Conservation (phyloP, 495 filamentous ascomycete genomes). For the Aspergillus bertholletiae region DNA sequence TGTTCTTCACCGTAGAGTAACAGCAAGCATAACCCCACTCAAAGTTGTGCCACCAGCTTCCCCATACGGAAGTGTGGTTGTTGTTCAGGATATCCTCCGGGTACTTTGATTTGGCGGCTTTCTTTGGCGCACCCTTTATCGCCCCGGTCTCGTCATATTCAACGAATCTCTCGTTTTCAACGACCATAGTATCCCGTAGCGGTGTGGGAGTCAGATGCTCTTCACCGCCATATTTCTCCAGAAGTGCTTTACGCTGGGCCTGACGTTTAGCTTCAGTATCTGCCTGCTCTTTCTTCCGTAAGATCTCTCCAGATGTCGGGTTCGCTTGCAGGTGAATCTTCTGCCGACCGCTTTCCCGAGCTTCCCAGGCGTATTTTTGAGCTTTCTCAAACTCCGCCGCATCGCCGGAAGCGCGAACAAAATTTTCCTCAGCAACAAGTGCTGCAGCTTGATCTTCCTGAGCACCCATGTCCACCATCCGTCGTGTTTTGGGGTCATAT, state of each 20-base stretch:
- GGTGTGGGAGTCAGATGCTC: conserved; percentile 60
- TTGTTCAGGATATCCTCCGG: conserved; percentile 81
- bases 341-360: conserved; percentile 73
- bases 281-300: conserved; percentile 71
- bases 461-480: conserved; percentile 87
- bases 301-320: conserved; percentile 84
- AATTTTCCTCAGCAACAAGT: conserved; percentile 91
- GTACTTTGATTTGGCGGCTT: conserved; percentile 80
- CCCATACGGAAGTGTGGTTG: conserved; percentile 93
- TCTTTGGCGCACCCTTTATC: conserved; percentile 83
- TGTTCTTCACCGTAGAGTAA: conserved; percentile 89
- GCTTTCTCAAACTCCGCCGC: conserved; percentile 92
- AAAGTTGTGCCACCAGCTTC: conserved; percentile 95
- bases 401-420: conserved; percentile 85
- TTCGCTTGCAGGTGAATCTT: conserved; percentile 92
- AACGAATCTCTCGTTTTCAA: conserved; percentile 82
- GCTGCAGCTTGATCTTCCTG: conserved; percentile 78
- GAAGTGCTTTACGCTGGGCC: conserved; percentile 64
- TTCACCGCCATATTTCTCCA: conserved; percentile 82
- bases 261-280: conserved; percentile 66
- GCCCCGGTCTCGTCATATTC: conserved; percentile 90
- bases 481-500: conserved; percentile 95
- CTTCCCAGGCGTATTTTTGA: conserved; percentile 90
- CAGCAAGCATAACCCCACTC: conserved; percentile 98
- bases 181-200: conserved; percentile 62